Conservation (phyloP, 768 basidiomycete species). For the Phaeolepiota aurea region DNA sequence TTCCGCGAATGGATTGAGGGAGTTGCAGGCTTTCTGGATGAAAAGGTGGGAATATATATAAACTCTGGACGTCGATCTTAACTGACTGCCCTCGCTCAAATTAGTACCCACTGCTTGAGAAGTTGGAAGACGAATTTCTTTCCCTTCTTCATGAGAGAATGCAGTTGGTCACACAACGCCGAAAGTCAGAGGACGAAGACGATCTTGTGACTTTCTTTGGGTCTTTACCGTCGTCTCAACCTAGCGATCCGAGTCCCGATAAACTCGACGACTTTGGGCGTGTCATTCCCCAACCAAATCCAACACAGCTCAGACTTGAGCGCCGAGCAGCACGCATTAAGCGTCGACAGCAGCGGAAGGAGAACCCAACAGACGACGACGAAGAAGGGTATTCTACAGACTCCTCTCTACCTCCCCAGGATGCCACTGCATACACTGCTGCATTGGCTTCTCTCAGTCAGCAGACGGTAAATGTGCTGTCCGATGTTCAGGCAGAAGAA, state of each 20-base stretch:
- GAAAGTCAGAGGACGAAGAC: slow-evolving; percentile 71
- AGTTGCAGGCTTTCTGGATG: slow-evolving; percentile 79
- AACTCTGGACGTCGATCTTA: slow-evolving; percentile 1
- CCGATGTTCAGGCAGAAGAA: slow-evolving; percentile 79
- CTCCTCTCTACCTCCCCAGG: slow-evolving; percentile 56
- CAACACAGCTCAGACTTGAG: slow-evolving; percentile 36
- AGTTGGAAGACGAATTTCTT: slow-evolving; percentile 65
- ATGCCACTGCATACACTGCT: slow-evolving; percentile 57
- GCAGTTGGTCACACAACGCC: slow-evolving; percentile 60
- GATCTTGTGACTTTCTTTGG: slow-evolving; percentile 71
- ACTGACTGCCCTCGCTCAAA: slow-evolving; percentile 2
- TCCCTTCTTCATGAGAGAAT: slow-evolving; percentile 68
- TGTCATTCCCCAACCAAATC: slow-evolving; percentile 34
- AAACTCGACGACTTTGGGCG: slow-evolving; percentile 61
- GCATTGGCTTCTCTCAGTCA: slow-evolving; percentile 49
- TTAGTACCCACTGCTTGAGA: slow-evolving; percentile 73
- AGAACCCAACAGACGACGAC: slow-evolving; percentile 18
- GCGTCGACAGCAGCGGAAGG: slow-evolving; percentile 41
- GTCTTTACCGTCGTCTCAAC: slow-evolving; percentile 23
- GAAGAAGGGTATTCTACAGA: slow-evolving; percentile 91
- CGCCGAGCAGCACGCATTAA: slow-evolving; percentile 50
- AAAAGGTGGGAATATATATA: slow-evolving; percentile 67
- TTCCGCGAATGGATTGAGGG: slow-evolving; percentile 79
- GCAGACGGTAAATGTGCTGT: slow-evolving; percentile 51
- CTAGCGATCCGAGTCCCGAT: slow-evolving; percentile 17